These are phyloP conservation scores for Brassica rapa DNA, from an alignment of 345 rosid genomes.

Conservation along the genomic window DNA sequence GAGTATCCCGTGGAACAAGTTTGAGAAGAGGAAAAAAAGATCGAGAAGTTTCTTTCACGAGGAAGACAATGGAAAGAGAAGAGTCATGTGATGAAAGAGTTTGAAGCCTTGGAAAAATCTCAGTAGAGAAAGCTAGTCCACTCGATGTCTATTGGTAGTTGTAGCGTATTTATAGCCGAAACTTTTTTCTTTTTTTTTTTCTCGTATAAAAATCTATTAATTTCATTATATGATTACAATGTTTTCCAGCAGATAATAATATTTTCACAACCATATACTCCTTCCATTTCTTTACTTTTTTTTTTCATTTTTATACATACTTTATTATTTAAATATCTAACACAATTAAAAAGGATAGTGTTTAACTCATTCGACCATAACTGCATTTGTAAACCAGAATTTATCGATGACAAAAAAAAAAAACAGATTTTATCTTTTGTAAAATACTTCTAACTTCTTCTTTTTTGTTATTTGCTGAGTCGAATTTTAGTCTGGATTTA, in stretches of 20 bases:
- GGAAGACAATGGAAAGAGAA: slow-evolving; percentile 35
- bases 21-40: background rate
- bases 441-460: background rate
- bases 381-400: background rate
- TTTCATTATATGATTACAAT: background rate
- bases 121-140: slow-evolving; percentile 15
- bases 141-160: slow-evolving; percentile 15
- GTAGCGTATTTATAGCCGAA: slow-evolving; percentile 30
- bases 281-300: background rate
- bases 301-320: too few relatives aligned
- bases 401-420: background rate
- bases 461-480: background rate
- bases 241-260: background rate
- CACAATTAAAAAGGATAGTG: background rate
- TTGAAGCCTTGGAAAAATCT: slow-evolving; percentile 15
- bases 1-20: slow-evolving; percentile 27
- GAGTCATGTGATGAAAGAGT: slow-evolving; percentile 4
- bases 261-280: background rate
- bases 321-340: too few relatives aligned
- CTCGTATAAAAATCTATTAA: background rate
- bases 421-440: background rate
- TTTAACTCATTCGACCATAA: background rate
- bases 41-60: slow-evolving; percentile 39
- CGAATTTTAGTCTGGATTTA: background rate
- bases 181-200: background rate